Evolutionary conservation across 1,284 basidiomycete species (phyloP), one percentile per base, ranked within the genome.

Genomic region (Filobasidium uniguttulatum): DNA sequence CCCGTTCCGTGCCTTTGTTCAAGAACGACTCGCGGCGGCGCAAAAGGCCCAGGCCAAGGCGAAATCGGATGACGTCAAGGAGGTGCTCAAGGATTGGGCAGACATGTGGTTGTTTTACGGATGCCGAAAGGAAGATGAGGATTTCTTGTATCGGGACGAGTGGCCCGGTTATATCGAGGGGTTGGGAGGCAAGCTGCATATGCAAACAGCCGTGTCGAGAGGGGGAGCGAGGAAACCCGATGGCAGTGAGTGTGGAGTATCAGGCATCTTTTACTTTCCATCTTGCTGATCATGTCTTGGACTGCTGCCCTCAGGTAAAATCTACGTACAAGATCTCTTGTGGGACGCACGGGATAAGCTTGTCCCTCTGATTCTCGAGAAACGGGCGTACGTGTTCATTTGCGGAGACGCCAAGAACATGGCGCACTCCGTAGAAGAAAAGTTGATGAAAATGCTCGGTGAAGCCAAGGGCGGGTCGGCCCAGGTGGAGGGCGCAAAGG

Each of bases 321-420:
- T 93, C 60, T 98, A 98, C 72, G 93, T 98, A 25, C 93, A 98
- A 73, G 89, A 97, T 69, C 73, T 93, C 50, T 72, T 94, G n/a
- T 88, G 83, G 83, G 79, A 91, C 51, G 78, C 85, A 61, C 75
- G 80, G 47, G 79, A 80, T 64, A 77, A 80, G 56, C 77, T 98
- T 51, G 85, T 85, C 3, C 81, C 91, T 56, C 82, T 85, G 20
- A 88, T 98, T 59, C 73, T 94, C 55, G 85, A 88, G 57, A 84
- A 86, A 67, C 88, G 94, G 72, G 93, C 86, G 19, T 93, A 93
- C 68, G 77, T 93, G 10, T 91, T 90, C 70, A 83, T 91, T 57
- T 97, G 93, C 62, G 93, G 94, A 65, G 93, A 98, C 64, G 93
- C 90, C 46, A 91, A 89, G 76, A 80, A 77, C 66, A 98, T 98